A percentile compares a stretch with the other conserved stretches of the same genome.
phyloP scores from a whole-genome alignment of 179 eudicot genomes.

The Sideroxylon spinosum region DNA sequence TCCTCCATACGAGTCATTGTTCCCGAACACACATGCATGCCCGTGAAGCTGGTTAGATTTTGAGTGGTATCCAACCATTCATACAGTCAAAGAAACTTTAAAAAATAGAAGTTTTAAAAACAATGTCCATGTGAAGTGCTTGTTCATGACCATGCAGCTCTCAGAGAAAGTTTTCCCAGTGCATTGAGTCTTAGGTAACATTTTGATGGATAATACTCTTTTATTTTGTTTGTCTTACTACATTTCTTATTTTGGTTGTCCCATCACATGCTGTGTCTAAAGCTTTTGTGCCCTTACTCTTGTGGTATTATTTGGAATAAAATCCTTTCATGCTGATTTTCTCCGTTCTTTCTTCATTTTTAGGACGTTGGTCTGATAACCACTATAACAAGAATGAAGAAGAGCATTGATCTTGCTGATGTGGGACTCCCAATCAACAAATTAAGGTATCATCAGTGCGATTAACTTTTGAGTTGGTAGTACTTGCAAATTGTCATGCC shows the following conservation, averaged over 20 bases:
- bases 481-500: background rate
- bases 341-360: background rate
- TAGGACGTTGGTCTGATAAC: slow-evolving; percentile 13
- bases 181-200: too few relatives aligned
- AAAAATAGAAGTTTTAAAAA: too few relatives aligned
- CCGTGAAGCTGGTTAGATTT: background rate
- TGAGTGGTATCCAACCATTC: too few relatives aligned
- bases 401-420: background rate
- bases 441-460: background rate
- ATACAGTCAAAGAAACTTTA: too few relatives aligned
- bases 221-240: background rate
- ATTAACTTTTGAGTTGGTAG: background rate
- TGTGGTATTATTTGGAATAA: background rate
- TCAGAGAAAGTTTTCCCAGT: too few relatives aligned
- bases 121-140: too few relatives aligned
- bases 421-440: background rate
- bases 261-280: background rate
- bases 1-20: too few relatives aligned
- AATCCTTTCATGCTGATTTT: background rate
- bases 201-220: too few relatives aligned
- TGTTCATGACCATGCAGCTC: too few relatives aligned
- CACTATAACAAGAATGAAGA: background rate
- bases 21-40: too few relatives aligned
- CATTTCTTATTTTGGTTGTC: too few relatives aligned
- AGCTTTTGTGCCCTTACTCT: background rate